A percentile compares a stretch with the other conserved stretches of the same genome.
These are phyloP conservation scores for Daldinia caldariorum DNA, from an alignment of 495 filamentous ascomycete species.

Conservation along the genomic window DNA sequence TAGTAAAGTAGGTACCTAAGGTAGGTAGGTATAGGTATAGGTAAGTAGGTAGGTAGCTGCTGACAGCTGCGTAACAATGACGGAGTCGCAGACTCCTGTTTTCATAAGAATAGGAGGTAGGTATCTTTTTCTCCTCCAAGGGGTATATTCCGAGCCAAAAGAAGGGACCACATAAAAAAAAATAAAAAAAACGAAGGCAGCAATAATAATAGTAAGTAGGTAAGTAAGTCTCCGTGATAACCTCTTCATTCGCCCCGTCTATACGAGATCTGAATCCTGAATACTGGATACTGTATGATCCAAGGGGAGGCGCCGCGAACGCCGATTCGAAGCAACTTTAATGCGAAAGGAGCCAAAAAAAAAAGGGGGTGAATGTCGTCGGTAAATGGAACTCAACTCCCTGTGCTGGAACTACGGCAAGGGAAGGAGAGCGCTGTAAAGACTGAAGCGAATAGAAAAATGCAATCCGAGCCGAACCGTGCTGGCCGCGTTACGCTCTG, in stretches of 20 bases:
- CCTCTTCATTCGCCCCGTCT: slow-evolving; percentile 1
- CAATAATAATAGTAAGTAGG: slow-evolving; percentile 11
- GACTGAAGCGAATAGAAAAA: not conserved
- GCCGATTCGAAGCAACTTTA: not conserved
- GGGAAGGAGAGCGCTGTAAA: not conserved
- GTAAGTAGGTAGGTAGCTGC: too few relatives aligned
- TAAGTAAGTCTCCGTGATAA: not conserved
- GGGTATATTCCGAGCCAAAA: slow-evolving; percentile 35
- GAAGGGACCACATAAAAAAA: slow-evolving; percentile 12
- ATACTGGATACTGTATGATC: not conserved
- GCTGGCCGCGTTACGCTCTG: slow-evolving; percentile 25
- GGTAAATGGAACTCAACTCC: not conserved
- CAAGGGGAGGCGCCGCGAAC: slow-evolving; percentile 17
- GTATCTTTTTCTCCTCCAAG: slow-evolving; percentile 25
- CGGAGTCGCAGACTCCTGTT: slow-evolving; percentile 44
- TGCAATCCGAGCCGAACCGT: not conserved
- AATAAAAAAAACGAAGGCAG: slow-evolving; percentile 19
- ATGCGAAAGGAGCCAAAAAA: slow-evolving; percentile 8
- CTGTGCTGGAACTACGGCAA: not conserved
- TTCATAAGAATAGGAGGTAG: not conserved
- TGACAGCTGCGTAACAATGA: slow-evolving; percentile 21
- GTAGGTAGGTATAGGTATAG: too few relatives aligned
- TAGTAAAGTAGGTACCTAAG: slow-evolving; percentile 27
- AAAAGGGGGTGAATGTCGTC: not conserved
- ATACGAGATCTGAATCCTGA: slow-evolving; percentile 7